A percentile compares a stretch with the other conserved stretches of the same genome.
Conservation (phyloP, 768 basidiomycete species). For the button mushroom (Agaricus bisporus) region DNA sequence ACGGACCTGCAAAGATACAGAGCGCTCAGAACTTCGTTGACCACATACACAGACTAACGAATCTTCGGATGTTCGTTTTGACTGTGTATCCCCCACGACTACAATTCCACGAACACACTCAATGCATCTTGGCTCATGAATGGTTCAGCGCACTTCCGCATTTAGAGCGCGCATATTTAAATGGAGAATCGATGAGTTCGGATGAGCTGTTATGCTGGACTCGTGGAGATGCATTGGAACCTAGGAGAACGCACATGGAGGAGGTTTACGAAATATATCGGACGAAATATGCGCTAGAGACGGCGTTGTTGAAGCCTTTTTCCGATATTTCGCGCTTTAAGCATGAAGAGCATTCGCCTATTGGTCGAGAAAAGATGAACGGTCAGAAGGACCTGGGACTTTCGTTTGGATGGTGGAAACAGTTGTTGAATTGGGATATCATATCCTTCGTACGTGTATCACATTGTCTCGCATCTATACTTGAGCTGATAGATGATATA, state of each 20-base stretch:
- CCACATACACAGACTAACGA: not conserved
- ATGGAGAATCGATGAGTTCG: not conserved
- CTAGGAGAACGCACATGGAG: not conserved
- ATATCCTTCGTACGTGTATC: not conserved
- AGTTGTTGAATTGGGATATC: not conserved
- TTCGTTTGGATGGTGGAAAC: not conserved
- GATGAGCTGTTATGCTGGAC: not conserved
- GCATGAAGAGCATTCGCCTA: not conserved
- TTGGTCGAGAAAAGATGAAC: not conserved
- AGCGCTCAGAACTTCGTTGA: not conserved
- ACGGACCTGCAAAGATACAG: slow-evolving; percentile 1
- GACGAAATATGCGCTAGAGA: not conserved
- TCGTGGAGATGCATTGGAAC: not conserved
- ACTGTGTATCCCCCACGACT: not conserved
- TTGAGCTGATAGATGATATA: not conserved
- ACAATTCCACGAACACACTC: not conserved
- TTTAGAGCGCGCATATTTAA: slow-evolving; percentile 3
- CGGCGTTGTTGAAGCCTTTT: not conserved
- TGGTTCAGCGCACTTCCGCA: not conserved
- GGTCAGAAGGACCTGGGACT: not conserved
- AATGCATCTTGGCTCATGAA: not conserved
- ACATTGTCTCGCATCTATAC: not conserved
- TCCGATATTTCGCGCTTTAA: slow-evolving; percentile 1
- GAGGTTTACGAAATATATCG: not conserved
- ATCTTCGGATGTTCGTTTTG: slow-evolving; percentile 1